These are phyloP conservation scores for Suhomyces prunicola DNA, from an alignment of 805 yeast genomes.

Conservation along the genomic window DNA sequence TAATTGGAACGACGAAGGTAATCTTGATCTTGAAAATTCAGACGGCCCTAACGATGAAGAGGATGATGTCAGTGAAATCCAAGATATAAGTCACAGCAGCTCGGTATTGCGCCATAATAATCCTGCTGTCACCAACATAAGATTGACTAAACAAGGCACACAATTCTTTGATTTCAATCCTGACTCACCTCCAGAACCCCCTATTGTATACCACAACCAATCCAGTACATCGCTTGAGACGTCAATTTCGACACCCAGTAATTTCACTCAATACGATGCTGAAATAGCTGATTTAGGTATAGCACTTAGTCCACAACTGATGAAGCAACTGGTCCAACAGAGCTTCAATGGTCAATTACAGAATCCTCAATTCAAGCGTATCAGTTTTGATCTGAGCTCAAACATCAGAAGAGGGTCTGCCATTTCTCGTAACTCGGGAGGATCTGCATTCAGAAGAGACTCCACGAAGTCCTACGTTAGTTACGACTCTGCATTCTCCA, in stretches of 20 bases:
- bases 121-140: not conserved
- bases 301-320: conserved; percentile 37
- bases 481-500: conserved; percentile 56
- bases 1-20: conserved; percentile 41
- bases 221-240: conserved; percentile 13
- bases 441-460: conserved; percentile 31
- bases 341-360: not conserved
- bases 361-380: conserved; percentile 12
- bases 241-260: conserved; percentile 34
- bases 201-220: conserved; percentile 3
- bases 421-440: conserved; percentile 22
- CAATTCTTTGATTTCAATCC: conserved; percentile 22
- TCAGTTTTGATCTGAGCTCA: conserved; percentile 23
- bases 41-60: conserved; percentile 6
- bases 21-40: conserved; percentile 28
- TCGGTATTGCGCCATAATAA: not conserved
- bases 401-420: conserved; percentile 15
- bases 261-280: conserved; percentile 36
- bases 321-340: conserved; percentile 15
- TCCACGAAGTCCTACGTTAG: conserved; percentile 53
- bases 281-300: conserved; percentile 44
- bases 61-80: not conserved
- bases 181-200: conserved; percentile 7
- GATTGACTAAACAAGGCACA: conserved; percentile 14
- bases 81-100: not conserved